Evolutionary conservation across 306 rosid species (phyloP).

Genomic region (Quercus gilva): DNA sequence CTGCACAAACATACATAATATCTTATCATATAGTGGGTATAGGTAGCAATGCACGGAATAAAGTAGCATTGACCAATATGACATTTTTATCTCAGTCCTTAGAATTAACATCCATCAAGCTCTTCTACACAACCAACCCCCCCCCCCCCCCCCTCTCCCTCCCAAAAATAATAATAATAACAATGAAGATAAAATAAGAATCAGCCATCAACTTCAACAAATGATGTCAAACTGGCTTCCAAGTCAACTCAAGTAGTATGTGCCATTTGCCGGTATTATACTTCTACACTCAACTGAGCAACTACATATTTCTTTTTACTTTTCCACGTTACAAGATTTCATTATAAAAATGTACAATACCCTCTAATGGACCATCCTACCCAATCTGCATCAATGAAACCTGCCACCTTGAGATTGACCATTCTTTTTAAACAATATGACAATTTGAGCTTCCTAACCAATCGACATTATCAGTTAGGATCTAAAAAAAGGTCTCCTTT

Average conservation of each 20-base stretch:
- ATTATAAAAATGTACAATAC: too few species aligned
- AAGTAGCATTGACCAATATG: neutral
- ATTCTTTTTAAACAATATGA: too few species aligned
- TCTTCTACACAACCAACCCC: neutral
- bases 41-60: neutral
- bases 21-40: constrained; percentile 7
- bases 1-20: constrained; percentile 40
- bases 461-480: too few species aligned
- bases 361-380: too few species aligned
- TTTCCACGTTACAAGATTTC: too few species aligned
- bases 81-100: neutral
- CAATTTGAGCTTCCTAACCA: too few species aligned
- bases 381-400: too few species aligned
- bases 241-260: neutral
- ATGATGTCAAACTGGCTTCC: neutral
- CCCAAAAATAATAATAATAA: neutral
- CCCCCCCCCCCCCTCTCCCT: neutral
- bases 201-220: neutral
- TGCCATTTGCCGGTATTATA: neutral
- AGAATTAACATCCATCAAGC: neutral
- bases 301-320: too few species aligned
- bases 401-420: too few species aligned
- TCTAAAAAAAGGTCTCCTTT: too few species aligned
- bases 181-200: too few species aligned
- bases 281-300: neutral